These are phyloP conservation scores for Ophiobolus disseminans DNA, from an alignment of 2,329 filamentous ascomycete genomes.

Conservation along the genomic window DNA sequence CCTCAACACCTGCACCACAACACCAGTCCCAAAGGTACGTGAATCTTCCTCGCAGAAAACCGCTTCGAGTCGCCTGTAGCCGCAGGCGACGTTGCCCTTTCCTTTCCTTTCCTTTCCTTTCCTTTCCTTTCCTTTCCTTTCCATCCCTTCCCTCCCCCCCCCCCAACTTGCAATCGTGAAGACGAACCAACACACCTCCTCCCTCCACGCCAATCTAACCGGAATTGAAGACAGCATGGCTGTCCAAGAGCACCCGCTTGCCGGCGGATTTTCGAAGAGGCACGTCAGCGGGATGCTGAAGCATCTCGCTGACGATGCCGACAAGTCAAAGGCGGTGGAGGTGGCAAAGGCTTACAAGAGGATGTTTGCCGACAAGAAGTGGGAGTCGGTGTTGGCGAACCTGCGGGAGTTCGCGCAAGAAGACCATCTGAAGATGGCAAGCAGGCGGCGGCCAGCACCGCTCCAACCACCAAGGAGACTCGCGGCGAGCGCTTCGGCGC, in stretches of 20 bases:
- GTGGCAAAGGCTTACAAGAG: conserved; percentile 16
- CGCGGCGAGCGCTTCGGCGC: conserved; percentile 4
- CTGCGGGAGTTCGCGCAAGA: conserved; percentile 9
- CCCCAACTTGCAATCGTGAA: too few relatives aligned
- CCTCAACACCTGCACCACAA: background rate
- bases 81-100: too few relatives aligned
- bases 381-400: conserved; percentile 5
- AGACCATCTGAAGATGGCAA: conserved; percentile 6
- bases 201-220: too few relatives aligned
- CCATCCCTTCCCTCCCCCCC: too few relatives aligned
- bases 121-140: too few relatives aligned
- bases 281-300: conserved; percentile 26
- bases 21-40: too few relatives aligned
- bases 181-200: too few relatives aligned
- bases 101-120: too few relatives aligned
- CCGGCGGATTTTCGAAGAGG: conserved; percentile 8
- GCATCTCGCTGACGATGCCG: conserved; percentile 6
- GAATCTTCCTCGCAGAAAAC: too few relatives aligned
- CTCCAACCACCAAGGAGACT: background rate
- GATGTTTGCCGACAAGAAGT: conserved; percentile 16
- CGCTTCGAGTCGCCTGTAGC: too few relatives aligned
- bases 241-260: background rate
- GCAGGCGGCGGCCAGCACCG: background rate
- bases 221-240: background rate
- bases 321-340: conserved; percentile 12